Percentiles rank a stretch among this genome's conserved stretches.
Conservation (phyloP, 345 rosid genomes). For the Pistacia vera region DNA sequence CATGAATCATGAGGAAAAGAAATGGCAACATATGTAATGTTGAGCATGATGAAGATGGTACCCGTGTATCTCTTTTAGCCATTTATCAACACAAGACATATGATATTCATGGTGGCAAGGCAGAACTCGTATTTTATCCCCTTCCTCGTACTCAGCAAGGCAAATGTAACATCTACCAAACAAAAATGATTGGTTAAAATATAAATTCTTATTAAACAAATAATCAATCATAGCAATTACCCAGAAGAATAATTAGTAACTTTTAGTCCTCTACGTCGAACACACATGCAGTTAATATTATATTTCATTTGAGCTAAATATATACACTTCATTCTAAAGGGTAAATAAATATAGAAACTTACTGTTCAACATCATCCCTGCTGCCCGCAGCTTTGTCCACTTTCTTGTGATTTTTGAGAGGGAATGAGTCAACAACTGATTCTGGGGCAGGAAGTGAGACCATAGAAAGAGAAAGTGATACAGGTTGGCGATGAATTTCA, state of each 20-base stretch:
- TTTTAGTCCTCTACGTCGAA: neutral
- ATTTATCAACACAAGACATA: constrained; percentile 77
- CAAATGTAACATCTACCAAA: constrained; percentile 69
- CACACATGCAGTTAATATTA: neutral
- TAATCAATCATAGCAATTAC: neutral
- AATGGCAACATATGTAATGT: neutral
- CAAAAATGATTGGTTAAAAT: neutral
- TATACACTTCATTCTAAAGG: neutral
- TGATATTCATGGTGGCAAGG: constrained; percentile 86
- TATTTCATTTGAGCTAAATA: constrained; percentile 1
- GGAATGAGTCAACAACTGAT: constrained; percentile 69
- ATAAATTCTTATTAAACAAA: neutral
- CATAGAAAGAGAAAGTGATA: constrained; percentile 51
- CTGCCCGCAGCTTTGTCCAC: constrained; percentile 24
- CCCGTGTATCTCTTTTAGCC: constrained; percentile 91
- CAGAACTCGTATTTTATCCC: constrained; percentile 67
- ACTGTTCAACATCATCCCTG: constrained; percentile 53
- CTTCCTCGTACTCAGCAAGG: constrained; percentile 70
- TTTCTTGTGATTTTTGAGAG: constrained; percentile 59
- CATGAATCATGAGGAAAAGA: neutral
- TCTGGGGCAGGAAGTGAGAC: constrained; percentile 63
- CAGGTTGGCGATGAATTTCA: constrained; percentile 69
- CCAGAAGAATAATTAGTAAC: neutral
- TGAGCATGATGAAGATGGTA: constrained; percentile 19
- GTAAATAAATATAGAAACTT: constrained; percentile 30